Evolutionary conservation across 805 yeast genomes (phyloP).

Genomic region (Candida xiaguanensis): DNA sequence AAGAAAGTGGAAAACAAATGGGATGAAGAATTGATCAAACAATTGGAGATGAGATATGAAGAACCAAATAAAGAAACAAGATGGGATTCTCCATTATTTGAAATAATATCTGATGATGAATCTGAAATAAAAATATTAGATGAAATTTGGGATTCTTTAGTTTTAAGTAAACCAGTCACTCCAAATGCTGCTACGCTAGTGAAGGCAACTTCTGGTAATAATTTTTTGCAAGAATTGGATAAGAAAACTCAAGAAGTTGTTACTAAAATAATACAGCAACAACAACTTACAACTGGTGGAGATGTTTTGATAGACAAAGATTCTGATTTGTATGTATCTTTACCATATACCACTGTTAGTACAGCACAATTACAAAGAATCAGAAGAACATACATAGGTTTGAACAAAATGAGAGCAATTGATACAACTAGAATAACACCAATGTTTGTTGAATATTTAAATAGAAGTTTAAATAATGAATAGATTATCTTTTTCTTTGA

Average conservation of each 20-base stretch:
- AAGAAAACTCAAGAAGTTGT: slow-evolving; percentile 64
- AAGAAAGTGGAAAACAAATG: slow-evolving; percentile 41
- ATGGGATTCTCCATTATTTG: slow-evolving; percentile 93
- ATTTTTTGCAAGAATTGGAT: slow-evolving; percentile 78
- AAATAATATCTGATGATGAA: slow-evolving; percentile 50
- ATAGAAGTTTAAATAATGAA: slow-evolving; percentile 48
- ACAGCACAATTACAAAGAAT: slow-evolving; percentile 79
- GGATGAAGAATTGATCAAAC: slow-evolving; percentile 63
- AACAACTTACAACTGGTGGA: slow-evolving; percentile 51
- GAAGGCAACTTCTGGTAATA: slow-evolving; percentile 73
- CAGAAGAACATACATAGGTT: slow-evolving; percentile 74
- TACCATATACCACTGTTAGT: slow-evolving; percentile 62
- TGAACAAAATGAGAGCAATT: slow-evolving; percentile 75
- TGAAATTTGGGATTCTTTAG: slow-evolving; percentile 62
- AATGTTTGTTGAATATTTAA: slow-evolving; percentile 75
- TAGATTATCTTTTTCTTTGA: slow-evolving; percentile 54
- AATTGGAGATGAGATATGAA: slow-evolving; percentile 80
- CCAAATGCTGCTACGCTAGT: slow-evolving; percentile 84
- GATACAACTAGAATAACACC: slow-evolving; percentile 66
- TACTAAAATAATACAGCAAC: slow-evolving; percentile 57
- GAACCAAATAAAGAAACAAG: slow-evolving; percentile 83
- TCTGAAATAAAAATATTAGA: slow-evolving; percentile 58
- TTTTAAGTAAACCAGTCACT: slow-evolving; percentile 57
- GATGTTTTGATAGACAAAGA: slow-evolving; percentile 42
- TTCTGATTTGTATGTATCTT: slow-evolving; percentile 46